Base-by-base conservation (phyloP, 768 basidiomycete genomes). In the Podaxis sp. region DNA sequence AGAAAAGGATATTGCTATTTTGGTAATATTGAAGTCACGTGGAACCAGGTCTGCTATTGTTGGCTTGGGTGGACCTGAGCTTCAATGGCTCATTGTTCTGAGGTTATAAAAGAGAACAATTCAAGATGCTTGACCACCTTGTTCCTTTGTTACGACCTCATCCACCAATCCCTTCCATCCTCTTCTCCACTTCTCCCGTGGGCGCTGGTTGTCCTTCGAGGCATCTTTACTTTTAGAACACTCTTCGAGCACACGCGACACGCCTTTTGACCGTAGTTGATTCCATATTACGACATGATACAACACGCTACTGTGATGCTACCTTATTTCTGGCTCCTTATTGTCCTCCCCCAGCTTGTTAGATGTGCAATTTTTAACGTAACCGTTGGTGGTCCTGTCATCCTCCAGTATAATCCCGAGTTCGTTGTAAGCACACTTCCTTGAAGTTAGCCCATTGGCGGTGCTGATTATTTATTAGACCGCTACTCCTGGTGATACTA, bases 331-430 rank as follows among this genome's bases (percentile, higher is more conserved):
- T 55, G 67, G 37, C 57, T 66, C 46, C 51, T 57, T n/a, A 46
- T 61, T 50, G 69, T 68, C 56, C 71, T 77, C 50, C 72, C 75
- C 1, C 66, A 27, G 23, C 25, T 72, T 18, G 68, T 68, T 40
- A 72, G 70, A 9, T 71, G 72, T 64, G 79, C 73, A 1, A 69
- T 70, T 11, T 70, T 80, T 55, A 64, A 76, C 37, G 81, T 85
- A 9, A 74, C 70, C 10, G 83, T 85, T 37, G 84, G 84, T 35
- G 82, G 81, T 11, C 62, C 75, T 9, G 78, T 74, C 13, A 61
- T 74, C 42, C 62, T 79, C 27, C 68, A 71, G 55, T 84, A 71
- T 64, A 72, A 71, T 46, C 83, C 83, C 5, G 53, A 70, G 55
- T 71, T 64, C 59, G 73, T 79, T 28, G 78, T 79, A 71, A 32